Evolutionary conservation across 1,284 basidiomycete species (phyloP).

Genomic region (Cryptococcus depauperatus): DNA sequence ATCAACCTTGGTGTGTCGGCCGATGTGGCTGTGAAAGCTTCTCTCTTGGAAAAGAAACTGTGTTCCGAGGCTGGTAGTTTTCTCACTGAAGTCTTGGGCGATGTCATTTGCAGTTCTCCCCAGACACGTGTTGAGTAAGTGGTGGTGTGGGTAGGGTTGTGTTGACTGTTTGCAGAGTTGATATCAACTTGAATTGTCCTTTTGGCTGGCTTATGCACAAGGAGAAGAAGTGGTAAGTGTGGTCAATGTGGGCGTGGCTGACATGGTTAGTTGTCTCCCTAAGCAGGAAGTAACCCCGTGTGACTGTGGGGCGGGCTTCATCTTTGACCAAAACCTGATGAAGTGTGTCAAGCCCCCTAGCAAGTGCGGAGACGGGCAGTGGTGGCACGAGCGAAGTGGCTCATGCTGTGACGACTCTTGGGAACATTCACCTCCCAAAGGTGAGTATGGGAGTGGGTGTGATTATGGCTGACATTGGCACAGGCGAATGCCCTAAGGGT

Average conservation of each 20-base stretch:
- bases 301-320: constrained; percentile 38
- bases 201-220: constrained; percentile 17
- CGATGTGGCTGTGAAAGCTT: constrained; percentile 6
- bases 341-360: constrained; percentile 23
- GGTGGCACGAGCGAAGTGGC: constrained; percentile 29
- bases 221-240: constrained; percentile 15
- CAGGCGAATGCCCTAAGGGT: constrained; percentile 27
- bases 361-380: constrained; percentile 18
- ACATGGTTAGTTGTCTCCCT: constrained; percentile 23
- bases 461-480: too few relatives aligned
- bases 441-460: too few relatives aligned
- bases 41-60: constrained; percentile 2
- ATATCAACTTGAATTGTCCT: constrained; percentile 12
- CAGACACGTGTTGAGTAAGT: constrained; percentile 13
- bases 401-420: constrained; percentile 28
- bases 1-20: constrained; percentile 16
- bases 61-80: constrained; percentile 15
- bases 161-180: constrained; percentile 4
- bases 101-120: constrained; percentile 12
- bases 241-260: neutral
- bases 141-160: neutral
- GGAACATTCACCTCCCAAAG: constrained; percentile 18
- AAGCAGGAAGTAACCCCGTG: constrained; percentile 21
- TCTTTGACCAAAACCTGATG: constrained; percentile 23
- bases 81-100: constrained; percentile 9